Base-by-base conservation (phyloP, 306 rosid genomes). In the Neltuma alba region DNA sequence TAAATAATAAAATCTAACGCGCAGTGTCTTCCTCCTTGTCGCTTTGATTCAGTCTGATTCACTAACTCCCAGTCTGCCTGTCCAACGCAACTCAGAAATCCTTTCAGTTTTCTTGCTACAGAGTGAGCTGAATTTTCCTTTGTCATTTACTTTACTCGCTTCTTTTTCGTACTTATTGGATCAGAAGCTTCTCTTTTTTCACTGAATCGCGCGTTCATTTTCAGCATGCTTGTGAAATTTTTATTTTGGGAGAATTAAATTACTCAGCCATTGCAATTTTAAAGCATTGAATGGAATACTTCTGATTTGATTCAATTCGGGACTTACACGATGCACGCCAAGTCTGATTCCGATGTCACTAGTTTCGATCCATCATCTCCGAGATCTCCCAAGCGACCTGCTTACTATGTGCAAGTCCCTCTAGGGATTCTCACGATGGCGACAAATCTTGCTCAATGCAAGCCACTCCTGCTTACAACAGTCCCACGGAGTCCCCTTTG, bases 371-470 rank as follows among this genome's bases (percentile, higher is more conserved):
- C 91, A 13, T 94, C 94, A 13, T 86, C 93, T 5, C 91, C 91
- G 1, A 71, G 86, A 76, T 92, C 94, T 4, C 94, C 94, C 11
- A 94, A 94, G 66, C 88, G 88, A 25, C 78, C 88, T 1, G 86
- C 72, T 30, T 94, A 92, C 83, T 91, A 82, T 73, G 93, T 92
- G 15, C 91, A 91, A 91, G 97, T 78, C 98, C 98, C 0, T 89
- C 95, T 0, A 71, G 89, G 31, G 97, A 94, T 33, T 94, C 98
- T 31, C 85, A 91, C 83, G 97, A 90, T 80, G 96, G 94, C 31
- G 93, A 92, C 62, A 94, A 94, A 57, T 88, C 91, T 0, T 88
- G 87, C 5, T 57, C 87, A 6, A 61, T 82, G 83, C 97, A 89
- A 10, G 86, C 88, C 45, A 83, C 91, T 47, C 92, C 87, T 6